A percentile compares a stretch with the other conserved stretches of the same genome.
These are phyloP conservation scores for Chalciporus pseudorubinellus DNA, from an alignment of 768 basidiomycete species.

Conservation along the genomic window DNA sequence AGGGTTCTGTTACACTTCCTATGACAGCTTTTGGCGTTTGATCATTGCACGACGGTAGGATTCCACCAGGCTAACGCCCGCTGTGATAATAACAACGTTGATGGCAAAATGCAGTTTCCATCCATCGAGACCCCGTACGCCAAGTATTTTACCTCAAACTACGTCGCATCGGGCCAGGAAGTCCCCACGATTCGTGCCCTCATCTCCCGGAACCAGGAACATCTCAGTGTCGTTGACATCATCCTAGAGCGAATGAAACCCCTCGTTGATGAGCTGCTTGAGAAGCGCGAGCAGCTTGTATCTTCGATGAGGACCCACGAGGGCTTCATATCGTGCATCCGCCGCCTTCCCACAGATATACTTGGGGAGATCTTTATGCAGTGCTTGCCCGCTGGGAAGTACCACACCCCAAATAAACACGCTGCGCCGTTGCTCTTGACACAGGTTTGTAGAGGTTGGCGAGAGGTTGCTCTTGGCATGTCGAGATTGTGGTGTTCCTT, in stretches of 20 bases:
- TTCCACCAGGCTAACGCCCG: too few species aligned
- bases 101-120: slow-evolving; percentile 3
- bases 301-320: slow-evolving; percentile 21
- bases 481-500: slow-evolving; percentile 51
- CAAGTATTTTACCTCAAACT: slow-evolving; percentile 13
- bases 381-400: slow-evolving; percentile 28
- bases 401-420: slow-evolving; percentile 20
- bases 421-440: slow-evolving; percentile 39
- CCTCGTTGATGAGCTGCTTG: slow-evolving; percentile 9
- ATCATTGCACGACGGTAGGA: too few species aligned
- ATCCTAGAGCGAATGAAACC: slow-evolving; percentile 11
- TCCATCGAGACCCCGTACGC: slow-evolving; percentile 19
- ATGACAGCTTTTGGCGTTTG: too few species aligned
- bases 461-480: slow-evolving; percentile 34
- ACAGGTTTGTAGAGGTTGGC: slow-evolving; percentile 44
- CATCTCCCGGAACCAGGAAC: slow-evolving; percentile 8
- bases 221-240: slow-evolving; percentile 10
- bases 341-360: too few species aligned
- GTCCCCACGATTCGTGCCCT: slow-evolving; percentile 12
- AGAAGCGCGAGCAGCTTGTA: slow-evolving; percentile 7
- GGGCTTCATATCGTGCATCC: too few species aligned
- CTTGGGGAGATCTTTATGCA: too few species aligned
- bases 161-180: slow-evolving; percentile 10
- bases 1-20: too few species aligned
- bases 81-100: too few species aligned